Percentiles rank a stretch among this genome's conserved stretches.
Evolutionary conservation across 176 grass and related monocot genomes (phyloP).

Genomic region (Ananas comosus): DNA sequence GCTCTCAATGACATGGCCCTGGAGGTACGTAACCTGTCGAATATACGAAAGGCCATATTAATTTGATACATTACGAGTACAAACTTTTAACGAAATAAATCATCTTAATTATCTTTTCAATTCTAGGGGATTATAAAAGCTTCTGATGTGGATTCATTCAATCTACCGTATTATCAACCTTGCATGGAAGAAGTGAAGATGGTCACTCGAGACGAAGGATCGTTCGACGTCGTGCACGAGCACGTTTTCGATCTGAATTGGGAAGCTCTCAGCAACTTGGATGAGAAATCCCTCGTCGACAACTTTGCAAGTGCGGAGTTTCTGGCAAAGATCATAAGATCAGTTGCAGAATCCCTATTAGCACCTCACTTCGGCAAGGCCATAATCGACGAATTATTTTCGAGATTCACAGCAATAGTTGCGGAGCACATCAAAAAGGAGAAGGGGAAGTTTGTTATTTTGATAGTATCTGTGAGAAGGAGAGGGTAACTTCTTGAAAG

Average conservation of each 20-base stretch:
- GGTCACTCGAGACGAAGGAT: constrained; percentile 2
- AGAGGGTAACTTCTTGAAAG: background rate
- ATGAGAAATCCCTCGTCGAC: too few species aligned
- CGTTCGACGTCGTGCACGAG: constrained; percentile 11
- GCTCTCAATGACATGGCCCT: constrained; percentile 34
- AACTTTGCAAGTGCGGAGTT: background rate
- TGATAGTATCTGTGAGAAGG: background rate
- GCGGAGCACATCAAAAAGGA: background rate
- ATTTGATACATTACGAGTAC: too few species aligned
- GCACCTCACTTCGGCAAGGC: constrained; percentile 13
- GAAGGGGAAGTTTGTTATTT: background rate
- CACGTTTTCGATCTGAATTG: background rate
- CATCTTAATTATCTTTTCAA: background rate
- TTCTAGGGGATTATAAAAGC: background rate
- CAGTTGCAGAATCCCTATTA: background rate
- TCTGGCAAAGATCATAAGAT: background rate
- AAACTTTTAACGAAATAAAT: too few species aligned
- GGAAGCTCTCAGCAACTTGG: background rate
- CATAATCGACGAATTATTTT: constrained; percentile 12
- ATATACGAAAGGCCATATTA: too few species aligned
- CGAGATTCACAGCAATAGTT: background rate
- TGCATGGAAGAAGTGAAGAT: constrained; percentile 20
- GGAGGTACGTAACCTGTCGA: background rate
- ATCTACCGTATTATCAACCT: constrained; percentile 7
- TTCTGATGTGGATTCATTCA: constrained; percentile 14